Conservation (phyloP, 169 alveolate genomes). For the Perkinsus chesapeaki region DNA sequence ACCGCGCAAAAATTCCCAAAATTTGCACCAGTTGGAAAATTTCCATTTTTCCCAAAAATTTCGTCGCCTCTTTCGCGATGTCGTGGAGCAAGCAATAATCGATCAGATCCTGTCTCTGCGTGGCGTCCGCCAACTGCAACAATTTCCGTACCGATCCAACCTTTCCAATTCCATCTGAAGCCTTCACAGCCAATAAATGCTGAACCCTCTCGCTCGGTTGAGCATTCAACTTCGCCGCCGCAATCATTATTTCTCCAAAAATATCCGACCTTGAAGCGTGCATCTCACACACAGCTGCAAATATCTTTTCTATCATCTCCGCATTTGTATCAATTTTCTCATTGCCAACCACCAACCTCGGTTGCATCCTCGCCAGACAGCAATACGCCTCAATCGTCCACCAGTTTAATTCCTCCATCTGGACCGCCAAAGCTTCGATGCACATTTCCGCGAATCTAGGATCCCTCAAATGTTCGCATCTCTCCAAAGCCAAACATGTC, state of each 20-base stretch:
- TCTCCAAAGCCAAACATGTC: neutral
- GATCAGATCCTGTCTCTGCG: neutral
- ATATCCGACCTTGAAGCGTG: neutral
- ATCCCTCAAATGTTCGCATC: neutral
- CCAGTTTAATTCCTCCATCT: neutral
- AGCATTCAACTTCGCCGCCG: neutral
- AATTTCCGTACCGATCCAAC: neutral
- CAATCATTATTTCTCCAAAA: neutral
- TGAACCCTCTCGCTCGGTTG: neutral
- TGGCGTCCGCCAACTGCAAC: neutral
- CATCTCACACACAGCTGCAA: neutral
- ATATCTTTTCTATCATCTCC: neutral
- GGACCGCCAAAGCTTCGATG: neutral
- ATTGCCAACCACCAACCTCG: neutral
- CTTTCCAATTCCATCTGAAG: neutral
- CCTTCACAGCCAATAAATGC: neutral
- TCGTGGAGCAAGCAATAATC: neutral
- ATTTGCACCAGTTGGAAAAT: neutral
- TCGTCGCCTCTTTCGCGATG: neutral
- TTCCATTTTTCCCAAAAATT: neutral
- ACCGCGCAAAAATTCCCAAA: neutral
- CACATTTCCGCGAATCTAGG: neutral
- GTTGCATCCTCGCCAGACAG: neutral
- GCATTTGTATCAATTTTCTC: neutral
- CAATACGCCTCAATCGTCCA: neutral